A percentile compares a stretch with the other conserved stretches of the same genome.
Conservation (phyloP, 106 monocot species). For the Vanilla planifolia region DNA sequence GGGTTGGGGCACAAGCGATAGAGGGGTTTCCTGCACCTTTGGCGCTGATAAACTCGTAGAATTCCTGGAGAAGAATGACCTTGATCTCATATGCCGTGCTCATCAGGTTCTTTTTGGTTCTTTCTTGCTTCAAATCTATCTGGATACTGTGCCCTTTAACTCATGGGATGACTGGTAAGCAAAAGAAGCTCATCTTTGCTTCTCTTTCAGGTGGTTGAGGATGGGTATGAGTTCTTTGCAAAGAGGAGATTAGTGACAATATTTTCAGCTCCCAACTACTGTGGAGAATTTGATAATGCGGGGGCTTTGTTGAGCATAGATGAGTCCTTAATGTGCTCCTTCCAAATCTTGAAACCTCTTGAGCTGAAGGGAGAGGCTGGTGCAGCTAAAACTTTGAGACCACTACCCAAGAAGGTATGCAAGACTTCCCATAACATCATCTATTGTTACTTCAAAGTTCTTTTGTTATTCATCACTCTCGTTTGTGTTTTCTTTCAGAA, state of each 20-base stretch:
- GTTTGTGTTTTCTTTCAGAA: no score
- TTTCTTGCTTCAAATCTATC: no score
- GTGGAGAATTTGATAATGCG: conserved; percentile 41
- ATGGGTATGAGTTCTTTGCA: conserved; percentile 47
- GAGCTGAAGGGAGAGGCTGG: conserved; percentile 15
- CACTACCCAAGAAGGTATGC: conserved; percentile 12
- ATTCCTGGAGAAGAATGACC: conserved; percentile 29
- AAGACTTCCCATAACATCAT: neutral
- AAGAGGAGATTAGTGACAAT: conserved; percentile 35
- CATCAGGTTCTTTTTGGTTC: conserved; percentile 1
- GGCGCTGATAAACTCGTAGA: conserved; percentile 33
- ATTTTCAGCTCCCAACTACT: conserved; percentile 45
- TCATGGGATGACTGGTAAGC: neutral
- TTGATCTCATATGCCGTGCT: conserved; percentile 20
- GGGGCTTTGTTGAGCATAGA: conserved; percentile 45
- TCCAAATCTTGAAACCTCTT: conserved; percentile 35
- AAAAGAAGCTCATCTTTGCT: neutral
- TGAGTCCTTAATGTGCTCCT: conserved; percentile 29
- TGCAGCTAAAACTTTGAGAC: conserved; percentile 10
- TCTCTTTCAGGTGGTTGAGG: conserved; percentile 32
- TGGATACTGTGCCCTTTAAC: neutral
- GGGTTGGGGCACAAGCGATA: conserved; percentile 30
- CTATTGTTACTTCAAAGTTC: no score
- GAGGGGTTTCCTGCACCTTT: conserved; percentile 36
- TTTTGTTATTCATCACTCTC: no score